A percentile compares a stretch with the other conserved stretches of the same genome.
phyloP scores from a whole-genome alignment of 208 protist species.

The Trichomonas tenax region DNA sequence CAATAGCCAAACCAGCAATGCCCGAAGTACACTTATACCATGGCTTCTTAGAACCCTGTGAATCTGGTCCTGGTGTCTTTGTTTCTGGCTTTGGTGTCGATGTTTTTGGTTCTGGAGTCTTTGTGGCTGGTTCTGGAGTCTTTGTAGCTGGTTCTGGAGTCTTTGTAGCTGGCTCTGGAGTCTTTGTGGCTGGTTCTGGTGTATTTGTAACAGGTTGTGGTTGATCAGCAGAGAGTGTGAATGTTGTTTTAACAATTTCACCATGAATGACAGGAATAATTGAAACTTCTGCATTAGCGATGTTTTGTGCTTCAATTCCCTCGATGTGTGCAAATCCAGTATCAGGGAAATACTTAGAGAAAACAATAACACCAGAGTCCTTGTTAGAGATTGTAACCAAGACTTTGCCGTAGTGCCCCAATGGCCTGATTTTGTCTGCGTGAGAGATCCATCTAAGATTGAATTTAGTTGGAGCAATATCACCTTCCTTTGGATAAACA shows the following conservation, averaged over 20 bases:
- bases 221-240: not conserved
- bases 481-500: not conserved
- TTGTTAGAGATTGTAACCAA: not conserved
- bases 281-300: not conserved
- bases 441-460: not conserved
- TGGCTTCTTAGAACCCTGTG: too few species aligned
- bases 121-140: not conserved
- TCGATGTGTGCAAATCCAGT: not conserved
- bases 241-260: not conserved
- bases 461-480: not conserved
- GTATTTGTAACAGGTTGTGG: not conserved
- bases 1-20: not conserved
- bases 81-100: too few species aligned
- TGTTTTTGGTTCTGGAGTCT: not conserved
- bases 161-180: not conserved
- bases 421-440: not conserved
- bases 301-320: not conserved
- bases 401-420: not conserved
- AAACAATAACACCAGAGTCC: not conserved
- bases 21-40: too few species aligned
- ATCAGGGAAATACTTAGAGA: not conserved
- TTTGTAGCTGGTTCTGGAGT: not conserved
- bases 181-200: not conserved
- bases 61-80: too few species aligned
- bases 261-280: not conserved